phyloP scores from a whole-genome alignment of 2,329 filamentous ascomycete genomes.

The Westerdykella ornata region DNA sequence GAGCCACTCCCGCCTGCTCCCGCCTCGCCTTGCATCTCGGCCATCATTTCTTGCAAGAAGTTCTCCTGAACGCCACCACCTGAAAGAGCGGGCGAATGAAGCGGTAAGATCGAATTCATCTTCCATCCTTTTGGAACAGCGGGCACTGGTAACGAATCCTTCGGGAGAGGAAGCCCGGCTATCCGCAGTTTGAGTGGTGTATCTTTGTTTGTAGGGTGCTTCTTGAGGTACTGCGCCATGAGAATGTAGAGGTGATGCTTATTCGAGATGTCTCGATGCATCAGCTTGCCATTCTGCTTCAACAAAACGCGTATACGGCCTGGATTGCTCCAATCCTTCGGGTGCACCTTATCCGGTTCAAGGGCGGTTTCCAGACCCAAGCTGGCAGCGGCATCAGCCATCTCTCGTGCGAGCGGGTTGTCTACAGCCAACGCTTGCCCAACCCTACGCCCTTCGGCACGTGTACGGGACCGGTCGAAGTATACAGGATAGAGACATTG shows the following conservation, averaged over 20 bases:
- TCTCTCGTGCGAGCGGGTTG: slow-evolving; percentile 83
- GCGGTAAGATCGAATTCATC: slow-evolving; percentile 73
- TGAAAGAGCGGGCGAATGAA: slow-evolving; percentile 81
- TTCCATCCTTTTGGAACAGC: slow-evolving; percentile 77
- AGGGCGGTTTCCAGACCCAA: slow-evolving; percentile 69
- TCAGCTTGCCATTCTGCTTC: slow-evolving; percentile 51
- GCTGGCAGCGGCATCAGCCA: slow-evolving; percentile 65
- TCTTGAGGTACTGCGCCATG: slow-evolving; percentile 67
- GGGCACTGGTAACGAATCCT: slow-evolving; percentile 62
- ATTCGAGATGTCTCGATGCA: slow-evolving; percentile 54
- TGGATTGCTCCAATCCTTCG: slow-evolving; percentile 96
- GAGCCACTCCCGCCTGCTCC: slow-evolving; percentile 12
- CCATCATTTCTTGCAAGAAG: slow-evolving; percentile 94
- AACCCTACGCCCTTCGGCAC: slow-evolving; percentile 77
- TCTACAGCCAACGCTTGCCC: slow-evolving; percentile 62
- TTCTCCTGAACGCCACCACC: slow-evolving; percentile 93
- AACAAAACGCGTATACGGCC: slow-evolving; percentile 78
- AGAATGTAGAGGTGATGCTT: slow-evolving; percentile 85
- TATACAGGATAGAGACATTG: slow-evolving; percentile 93
- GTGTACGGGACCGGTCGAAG: slow-evolving; percentile 71
- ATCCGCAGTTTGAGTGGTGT: slow-evolving; percentile 66
- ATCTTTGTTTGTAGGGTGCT: slow-evolving; percentile 69
- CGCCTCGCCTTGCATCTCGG: slow-evolving; percentile 63
- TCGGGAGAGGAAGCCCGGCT: slow-evolving; percentile 61
- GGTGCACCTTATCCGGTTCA: slow-evolving; percentile 87